A percentile compares a stretch with the other conserved stretches of the same genome.
Conservation (phyloP, 73 alveolate genomes). For the Paramecium sonneborni region DNA sequence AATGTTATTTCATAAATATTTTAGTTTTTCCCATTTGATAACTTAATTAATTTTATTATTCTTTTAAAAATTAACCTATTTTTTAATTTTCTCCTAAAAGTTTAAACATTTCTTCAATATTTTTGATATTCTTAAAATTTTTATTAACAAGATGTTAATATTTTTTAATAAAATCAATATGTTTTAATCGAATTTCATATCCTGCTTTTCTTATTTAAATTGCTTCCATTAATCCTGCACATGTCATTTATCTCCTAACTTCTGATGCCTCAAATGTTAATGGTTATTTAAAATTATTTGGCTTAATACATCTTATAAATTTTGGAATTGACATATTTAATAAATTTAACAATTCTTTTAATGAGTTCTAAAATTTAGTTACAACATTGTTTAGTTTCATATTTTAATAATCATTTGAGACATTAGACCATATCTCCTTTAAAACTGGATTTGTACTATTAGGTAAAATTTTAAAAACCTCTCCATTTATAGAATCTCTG, state of each 20-base stretch:
- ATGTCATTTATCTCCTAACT: slow-evolving; percentile 3
- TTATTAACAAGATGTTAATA: slow-evolving; percentile 53
- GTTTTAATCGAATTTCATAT: slow-evolving; percentile 52
- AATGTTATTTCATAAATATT: background rate
- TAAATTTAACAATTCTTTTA: slow-evolving; percentile 40
- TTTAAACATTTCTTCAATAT: background rate
- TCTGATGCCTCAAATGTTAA: background rate
- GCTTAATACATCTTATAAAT: slow-evolving; percentile 62
- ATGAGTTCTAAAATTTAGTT: background rate
- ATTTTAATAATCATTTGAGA: background rate
- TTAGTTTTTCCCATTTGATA: background rate
- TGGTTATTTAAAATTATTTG: slow-evolving; percentile 10
- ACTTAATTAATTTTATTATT: background rate
- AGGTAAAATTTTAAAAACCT: background rate
- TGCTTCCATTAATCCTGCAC: slow-evolving; percentile 51
- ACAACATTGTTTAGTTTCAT: slow-evolving; percentile 59
- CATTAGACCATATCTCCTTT: slow-evolving; percentile 33
- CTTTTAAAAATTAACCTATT: background rate
- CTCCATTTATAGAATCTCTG: slow-evolving; percentile 79
- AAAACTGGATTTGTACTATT: background rate
- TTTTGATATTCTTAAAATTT: background rate
- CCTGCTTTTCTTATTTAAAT: slow-evolving; percentile 55
- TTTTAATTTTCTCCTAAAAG: background rate
- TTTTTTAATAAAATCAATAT: slow-evolving; percentile 85
- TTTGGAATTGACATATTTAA: slow-evolving; percentile 3